phyloP scores from a whole-genome alignment of 257 asterid species.

The Thymus quinquecostatus region DNA sequence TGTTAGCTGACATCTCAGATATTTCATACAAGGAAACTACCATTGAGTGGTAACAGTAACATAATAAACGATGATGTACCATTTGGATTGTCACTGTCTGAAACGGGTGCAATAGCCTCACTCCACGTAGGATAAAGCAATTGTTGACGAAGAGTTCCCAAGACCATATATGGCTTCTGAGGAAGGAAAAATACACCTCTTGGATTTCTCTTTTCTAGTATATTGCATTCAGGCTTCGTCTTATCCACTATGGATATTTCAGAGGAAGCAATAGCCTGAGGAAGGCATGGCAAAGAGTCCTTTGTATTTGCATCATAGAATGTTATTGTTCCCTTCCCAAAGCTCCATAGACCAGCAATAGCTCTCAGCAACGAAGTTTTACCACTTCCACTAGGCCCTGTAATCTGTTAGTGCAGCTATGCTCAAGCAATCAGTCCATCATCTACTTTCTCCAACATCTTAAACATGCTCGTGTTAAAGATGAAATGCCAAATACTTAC shows the following conservation, averaged over 20 bases:
- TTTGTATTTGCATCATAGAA: conserved; percentile 47
- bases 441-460: conserved; percentile 14
- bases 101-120: conserved; percentile 42
- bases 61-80: conserved; percentile 47
- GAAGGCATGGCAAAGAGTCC: conserved; percentile 31
- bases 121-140: conserved; percentile 91
- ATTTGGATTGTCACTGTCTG: conserved; percentile 46
- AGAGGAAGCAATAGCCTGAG: conserved; percentile 39
- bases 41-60: conserved; percentile 19
- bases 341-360: conserved; percentile 91
- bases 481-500: conserved; percentile 44
- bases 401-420: conserved; percentile 63
- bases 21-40: conserved; percentile 21
- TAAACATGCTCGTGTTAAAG: conserved; percentile 26
- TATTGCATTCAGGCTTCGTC: conserved; percentile 28
- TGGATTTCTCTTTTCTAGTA: conserved; percentile 38
- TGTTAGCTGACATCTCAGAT: neutral
- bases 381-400: conserved; percentile 99
- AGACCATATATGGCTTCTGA: conserved; percentile 91
- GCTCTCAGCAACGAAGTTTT: conserved; percentile 88
- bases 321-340: conserved; percentile 72
- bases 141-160: conserved; percentile 91
- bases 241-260: conserved; percentile 34
- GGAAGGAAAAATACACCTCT: conserved; percentile 85
- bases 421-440: conserved; percentile 31